These are phyloP conservation scores for Quercus lobata DNA, from an alignment of 331 rosid species.

Conservation along the genomic window DNA sequence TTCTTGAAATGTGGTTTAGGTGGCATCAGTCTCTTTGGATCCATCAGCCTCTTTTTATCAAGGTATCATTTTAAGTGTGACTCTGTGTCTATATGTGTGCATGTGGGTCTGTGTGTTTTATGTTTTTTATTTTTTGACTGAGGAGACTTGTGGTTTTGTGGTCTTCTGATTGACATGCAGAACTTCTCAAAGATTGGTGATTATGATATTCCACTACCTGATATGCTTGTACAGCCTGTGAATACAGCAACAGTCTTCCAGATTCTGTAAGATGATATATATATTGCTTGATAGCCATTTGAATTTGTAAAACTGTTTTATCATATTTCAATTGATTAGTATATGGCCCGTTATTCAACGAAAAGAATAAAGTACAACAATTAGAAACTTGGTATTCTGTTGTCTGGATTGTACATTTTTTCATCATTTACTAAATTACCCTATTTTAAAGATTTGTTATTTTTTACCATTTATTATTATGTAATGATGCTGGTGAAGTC, in stretches of 20 bases:
- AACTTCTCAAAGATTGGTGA: constrained; percentile 44
- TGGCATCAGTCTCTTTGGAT: constrained; percentile 94
- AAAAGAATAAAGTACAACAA: background rate
- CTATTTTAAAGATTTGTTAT: background rate
- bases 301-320: background rate
- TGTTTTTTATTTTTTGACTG: background rate
- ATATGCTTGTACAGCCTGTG: constrained; percentile 61
- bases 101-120: background rate
- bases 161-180: constrained; percentile 33
- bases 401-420: too few species aligned
- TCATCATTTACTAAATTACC: background rate
- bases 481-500: background rate
- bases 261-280: constrained; percentile 52
- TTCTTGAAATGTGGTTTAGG: constrained; percentile 83
- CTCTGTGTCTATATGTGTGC: background rate
- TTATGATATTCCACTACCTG: constrained; percentile 40
- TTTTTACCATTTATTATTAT: background rate
- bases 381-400: background rate
- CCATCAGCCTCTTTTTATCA: constrained; percentile 38
- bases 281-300: background rate
- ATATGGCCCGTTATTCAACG: background rate
- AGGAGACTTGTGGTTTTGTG: constrained; percentile 7
- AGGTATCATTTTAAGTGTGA: background rate
- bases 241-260: constrained; percentile 62
- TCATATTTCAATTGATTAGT: background rate